Base-by-base conservation (phyloP, 768 basidiomycete species). In the Lactifluus subvellereus region DNA sequence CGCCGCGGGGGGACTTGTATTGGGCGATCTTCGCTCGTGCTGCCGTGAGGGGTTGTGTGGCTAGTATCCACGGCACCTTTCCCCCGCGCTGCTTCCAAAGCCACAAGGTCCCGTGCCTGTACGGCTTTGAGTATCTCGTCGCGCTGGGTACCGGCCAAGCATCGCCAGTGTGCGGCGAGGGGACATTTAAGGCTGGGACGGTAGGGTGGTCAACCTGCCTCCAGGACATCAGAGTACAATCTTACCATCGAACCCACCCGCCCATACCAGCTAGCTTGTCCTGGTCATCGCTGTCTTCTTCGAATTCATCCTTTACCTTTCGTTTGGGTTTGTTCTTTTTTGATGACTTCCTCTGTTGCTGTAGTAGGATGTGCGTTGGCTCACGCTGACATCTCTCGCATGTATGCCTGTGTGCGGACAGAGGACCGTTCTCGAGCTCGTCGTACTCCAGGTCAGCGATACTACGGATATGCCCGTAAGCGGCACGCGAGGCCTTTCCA, bases 221-320 rank as follows among this genome's bases (percentile, higher is more conserved):
- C n/a, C n/a, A 54, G 22, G 32, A 18, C 22, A 20, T 54, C 18
- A 59, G 37, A 49, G 56, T 5, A 37, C 30, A 35, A 50, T 74
- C 81, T 60, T 71, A 90, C 90, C 91, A 94, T 74, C 84, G 80
- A 66, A 93, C 84, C 91, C 91, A 94, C 32, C 91, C 91, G 13
- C 91, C 91, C 51, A 87, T 74, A 7, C 72, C 71, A 13, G 65
- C 74, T 10, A 84, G 74, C 53, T 74, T 76, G 42, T 83, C 81
- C 42, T 79, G 75, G 48, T 87, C 85, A 35, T 83, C 79, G 20
- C 81, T 83, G 49, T 79, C 77, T 54, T 84, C 86, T 47, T 80
- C 79, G 38, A 82, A 78, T 59, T 80, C 81, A n/a, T 79, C 77
- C 70, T 74, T 81, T 55, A 73, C 77, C 52, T 74, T 78, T 62